These are phyloP conservation scores for Pyricularia pennisetigena DNA, from an alignment of 2,329 filamentous ascomycete genomes.

Conservation along the genomic window DNA sequence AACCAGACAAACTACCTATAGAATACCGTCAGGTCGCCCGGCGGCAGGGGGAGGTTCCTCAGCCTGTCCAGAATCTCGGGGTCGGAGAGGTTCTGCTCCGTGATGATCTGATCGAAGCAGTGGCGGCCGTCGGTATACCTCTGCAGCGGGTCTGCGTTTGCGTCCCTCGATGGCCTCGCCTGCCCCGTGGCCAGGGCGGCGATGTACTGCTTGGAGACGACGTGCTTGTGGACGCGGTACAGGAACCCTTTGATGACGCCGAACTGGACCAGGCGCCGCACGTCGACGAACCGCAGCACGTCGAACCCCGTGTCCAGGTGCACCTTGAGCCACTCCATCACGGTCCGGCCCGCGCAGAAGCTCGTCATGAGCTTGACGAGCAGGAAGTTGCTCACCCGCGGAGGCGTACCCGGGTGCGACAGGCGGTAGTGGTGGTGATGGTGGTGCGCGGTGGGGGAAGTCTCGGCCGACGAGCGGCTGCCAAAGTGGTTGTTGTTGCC, in stretches of 20 bases:
- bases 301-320: constrained; percentile 58
- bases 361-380: constrained; percentile 77
- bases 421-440: constrained; percentile 11
- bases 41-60: constrained; percentile 42
- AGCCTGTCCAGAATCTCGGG: constrained; percentile 60
- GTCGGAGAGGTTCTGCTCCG: constrained; percentile 62
- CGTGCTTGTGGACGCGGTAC: constrained; percentile 88
- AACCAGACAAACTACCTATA: constrained; percentile 28
- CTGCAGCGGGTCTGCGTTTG: constrained; percentile 40
- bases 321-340: constrained; percentile 76
- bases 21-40: constrained; percentile 43
- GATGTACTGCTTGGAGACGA: constrained; percentile 57
- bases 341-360: constrained; percentile 73
- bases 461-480: neutral
- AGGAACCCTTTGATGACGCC: constrained; percentile 91
- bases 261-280: constrained; percentile 88
- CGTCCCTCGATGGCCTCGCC: constrained; percentile 21
- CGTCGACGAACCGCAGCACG: constrained; percentile 68
- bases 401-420: constrained; percentile 9
- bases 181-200: constrained; percentile 44
- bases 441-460: constrained; percentile 19
- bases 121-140: constrained; percentile 66
- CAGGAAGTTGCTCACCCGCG: constrained; percentile 44
- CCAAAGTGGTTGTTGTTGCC: neutral
- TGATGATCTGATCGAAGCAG: constrained; percentile 75